Percentiles rank a stretch among this genome's conserved stretches.
phyloP scores from a whole-genome alignment of 2,329 filamentous ascomycete species.

The Diplodia sapinea region DNA sequence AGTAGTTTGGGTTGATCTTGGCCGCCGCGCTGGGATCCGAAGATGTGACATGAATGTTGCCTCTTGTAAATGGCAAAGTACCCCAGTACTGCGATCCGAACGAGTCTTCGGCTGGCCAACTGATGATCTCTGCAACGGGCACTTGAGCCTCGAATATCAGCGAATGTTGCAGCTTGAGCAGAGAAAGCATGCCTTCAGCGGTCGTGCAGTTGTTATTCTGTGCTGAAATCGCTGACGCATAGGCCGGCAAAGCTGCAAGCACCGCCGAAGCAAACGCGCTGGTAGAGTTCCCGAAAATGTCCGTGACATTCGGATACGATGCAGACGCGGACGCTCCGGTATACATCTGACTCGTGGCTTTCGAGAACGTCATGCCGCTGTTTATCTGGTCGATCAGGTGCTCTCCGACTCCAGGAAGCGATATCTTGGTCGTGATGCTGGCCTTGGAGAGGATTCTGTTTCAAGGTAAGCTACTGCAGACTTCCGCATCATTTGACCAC shows the following conservation, averaged over 20 bases:
- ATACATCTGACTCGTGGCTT: slow-evolving; percentile 34
- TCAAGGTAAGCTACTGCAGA: neutral
- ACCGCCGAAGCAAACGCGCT: slow-evolving; percentile 34
- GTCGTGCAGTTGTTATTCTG: slow-evolving; percentile 28
- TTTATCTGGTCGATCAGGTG: slow-evolving; percentile 38
- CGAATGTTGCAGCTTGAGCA: slow-evolving; percentile 40
- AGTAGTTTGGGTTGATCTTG: slow-evolving; percentile 51
- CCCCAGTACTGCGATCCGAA: slow-evolving; percentile 20
- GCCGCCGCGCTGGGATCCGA: slow-evolving; percentile 45
- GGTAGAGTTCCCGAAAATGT: slow-evolving; percentile 38
- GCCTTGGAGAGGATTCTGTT: slow-evolving; percentile 31
- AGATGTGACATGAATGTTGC: slow-evolving; percentile 50
- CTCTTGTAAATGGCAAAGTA: slow-evolving; percentile 37
- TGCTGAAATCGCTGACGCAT: slow-evolving; percentile 33
- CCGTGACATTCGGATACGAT: slow-evolving; percentile 35
- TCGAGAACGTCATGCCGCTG: slow-evolving; percentile 30
- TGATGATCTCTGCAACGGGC: slow-evolving; percentile 41
- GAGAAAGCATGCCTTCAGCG: slow-evolving; percentile 28
- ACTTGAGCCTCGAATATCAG: slow-evolving; percentile 50
- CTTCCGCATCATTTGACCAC: neutral
- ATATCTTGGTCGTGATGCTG: slow-evolving; percentile 20
- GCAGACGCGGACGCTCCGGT: slow-evolving; percentile 38
- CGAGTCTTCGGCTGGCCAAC: neutral
- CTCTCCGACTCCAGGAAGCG: slow-evolving; percentile 36
- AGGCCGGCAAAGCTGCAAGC: slow-evolving; percentile 33